Conservation (phyloP, 208 protist genomes). For the Trypanosoma lewisi region DNA sequence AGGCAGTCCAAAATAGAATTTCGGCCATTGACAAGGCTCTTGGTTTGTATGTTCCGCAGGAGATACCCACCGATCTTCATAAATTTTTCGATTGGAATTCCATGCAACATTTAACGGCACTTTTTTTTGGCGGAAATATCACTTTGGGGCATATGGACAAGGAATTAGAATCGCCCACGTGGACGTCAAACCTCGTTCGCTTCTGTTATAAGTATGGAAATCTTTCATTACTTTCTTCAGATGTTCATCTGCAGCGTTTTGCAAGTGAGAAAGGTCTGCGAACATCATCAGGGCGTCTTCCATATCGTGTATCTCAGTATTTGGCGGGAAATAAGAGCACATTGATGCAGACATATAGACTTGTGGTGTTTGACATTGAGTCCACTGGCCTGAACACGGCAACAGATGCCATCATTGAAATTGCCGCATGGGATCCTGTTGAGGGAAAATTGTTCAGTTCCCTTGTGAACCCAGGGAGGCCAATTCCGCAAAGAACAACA, state of each 20-base stretch:
- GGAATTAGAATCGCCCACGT: conserved; percentile 31
- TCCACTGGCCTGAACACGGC: conserved; percentile 80
- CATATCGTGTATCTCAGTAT: conserved; percentile 36
- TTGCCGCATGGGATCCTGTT: conserved; percentile 83
- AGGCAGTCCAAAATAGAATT: conserved; percentile 48
- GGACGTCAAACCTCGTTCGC: conserved; percentile 80
- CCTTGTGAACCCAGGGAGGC: conserved; percentile 66
- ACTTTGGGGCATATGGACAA: conserved; percentile 35
- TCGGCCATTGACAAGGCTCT: conserved; percentile 59
- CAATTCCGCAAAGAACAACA: conserved; percentile 60
- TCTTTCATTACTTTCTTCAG: conserved; percentile 42
- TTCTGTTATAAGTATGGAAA: conserved; percentile 68
- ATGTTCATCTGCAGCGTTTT: conserved; percentile 79
- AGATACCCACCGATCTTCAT: conserved; percentile 70
- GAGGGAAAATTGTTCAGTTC: conserved; percentile 73
- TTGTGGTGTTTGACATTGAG: conserved; percentile 86
- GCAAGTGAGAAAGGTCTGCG: conserved; percentile 45
- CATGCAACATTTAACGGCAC: conserved; percentile 57
- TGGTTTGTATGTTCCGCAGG: conserved; percentile 48
- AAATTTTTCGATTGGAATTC: conserved; percentile 79
- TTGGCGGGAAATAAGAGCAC: conserved; percentile 26
- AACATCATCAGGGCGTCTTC: conserved; percentile 27
- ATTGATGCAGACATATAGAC: conserved; percentile 35
- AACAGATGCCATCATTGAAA: conserved; percentile 81
- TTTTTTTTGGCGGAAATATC: conserved; percentile 79